phyloP scores from a whole-genome alignment of 106 monocot species.

The Dioscorea zingiberensis region DNA sequence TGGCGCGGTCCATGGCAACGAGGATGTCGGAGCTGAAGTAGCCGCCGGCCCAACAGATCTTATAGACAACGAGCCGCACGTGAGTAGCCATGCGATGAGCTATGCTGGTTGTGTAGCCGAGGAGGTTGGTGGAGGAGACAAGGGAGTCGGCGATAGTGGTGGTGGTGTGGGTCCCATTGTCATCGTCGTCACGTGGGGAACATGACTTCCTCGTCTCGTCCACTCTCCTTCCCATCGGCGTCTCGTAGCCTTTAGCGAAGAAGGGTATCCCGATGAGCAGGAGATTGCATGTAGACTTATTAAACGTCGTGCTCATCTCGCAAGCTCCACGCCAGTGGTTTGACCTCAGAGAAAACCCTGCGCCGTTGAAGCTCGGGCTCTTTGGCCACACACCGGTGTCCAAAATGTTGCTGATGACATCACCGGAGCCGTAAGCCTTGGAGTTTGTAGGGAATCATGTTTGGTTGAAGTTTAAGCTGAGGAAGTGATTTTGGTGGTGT shows the following conservation, averaged over 20 bases:
- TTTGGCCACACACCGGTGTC: constrained; percentile 98
- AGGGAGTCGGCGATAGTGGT: constrained; percentile 74
- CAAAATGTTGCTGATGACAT: constrained; percentile 82
- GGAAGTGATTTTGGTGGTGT: constrained; percentile 91
- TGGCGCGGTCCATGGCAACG: constrained; percentile 73
- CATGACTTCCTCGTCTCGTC: constrained; percentile 61
- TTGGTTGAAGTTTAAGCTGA: constrained; percentile 34
- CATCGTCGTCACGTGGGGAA: constrained; percentile 84
- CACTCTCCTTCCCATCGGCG: constrained; percentile 56
- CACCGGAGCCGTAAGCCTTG: constrained; percentile 31
- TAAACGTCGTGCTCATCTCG: constrained; percentile 54
- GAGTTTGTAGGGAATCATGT: constrained; percentile 6
- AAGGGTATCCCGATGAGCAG: constrained; percentile 83
- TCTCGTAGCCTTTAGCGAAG: constrained; percentile 87
- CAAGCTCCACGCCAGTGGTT: constrained; percentile 73
- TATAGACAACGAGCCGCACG: constrained; percentile 80
- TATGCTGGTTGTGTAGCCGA: constrained; percentile 78
- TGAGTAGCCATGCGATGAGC: constrained; percentile 75
- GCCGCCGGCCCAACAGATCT: constrained; percentile 93
- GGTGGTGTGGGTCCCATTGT: constrained; percentile 92
- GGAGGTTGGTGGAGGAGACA: constrained; percentile 51
- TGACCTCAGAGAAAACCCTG: constrained; percentile 73
- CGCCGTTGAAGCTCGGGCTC: constrained; percentile 65
- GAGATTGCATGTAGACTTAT: constrained; percentile 59
- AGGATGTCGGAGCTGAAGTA: constrained; percentile 98